Evolutionary conservation across 1,139 yeast species (phyloP), one percentile per base, ranked within the genome.

Genomic region (Pneumocystis jirovecii): DNA sequence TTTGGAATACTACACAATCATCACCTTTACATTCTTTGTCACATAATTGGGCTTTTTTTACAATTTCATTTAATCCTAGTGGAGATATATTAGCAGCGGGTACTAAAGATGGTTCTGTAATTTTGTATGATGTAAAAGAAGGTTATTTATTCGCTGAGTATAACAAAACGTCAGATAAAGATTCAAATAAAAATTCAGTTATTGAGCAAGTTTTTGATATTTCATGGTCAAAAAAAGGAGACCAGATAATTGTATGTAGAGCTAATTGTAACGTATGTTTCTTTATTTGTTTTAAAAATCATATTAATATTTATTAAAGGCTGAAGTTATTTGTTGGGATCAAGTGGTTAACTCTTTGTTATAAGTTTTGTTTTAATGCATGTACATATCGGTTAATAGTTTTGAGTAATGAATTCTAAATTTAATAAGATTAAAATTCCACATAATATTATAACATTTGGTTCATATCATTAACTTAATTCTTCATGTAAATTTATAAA

Each of bases 1-100:
- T 66, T n/a, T 66, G 67, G 67, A 61, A 66, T 62, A 66, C 67
- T 7, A 60, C 39, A 25, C 59, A 63, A 5, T 65, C 66, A 19
- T 57, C 56, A 35, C 61, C 56, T 56, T 61, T 61, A 25, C 63
- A 61, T 37, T 44, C 63, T 21, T 44, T 61, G 21, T 21, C 57
- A 15, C 63, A 61, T 44, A 50, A 37, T 29, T 35, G 44, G 35
- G 63, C 63, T 61, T 50, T 61, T 44, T 61, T 39, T 57, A 44
- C 63, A 29, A 40, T 61, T 21, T 39, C 63, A 57, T 61, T 61
- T 5, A 60, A 25, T 61, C 56, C 63, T 12, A 61, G 17, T 61
- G 63, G 61, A 15, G 39, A 61, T 44, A 60, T 39, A 42, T 42
- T 60, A 42, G 61, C 61, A 10, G 45, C 45, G 3, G 61, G 61